Base-by-base conservation (phyloP, 768 basidiomycete genomes). In the Megacollybia marginata region DNA sequence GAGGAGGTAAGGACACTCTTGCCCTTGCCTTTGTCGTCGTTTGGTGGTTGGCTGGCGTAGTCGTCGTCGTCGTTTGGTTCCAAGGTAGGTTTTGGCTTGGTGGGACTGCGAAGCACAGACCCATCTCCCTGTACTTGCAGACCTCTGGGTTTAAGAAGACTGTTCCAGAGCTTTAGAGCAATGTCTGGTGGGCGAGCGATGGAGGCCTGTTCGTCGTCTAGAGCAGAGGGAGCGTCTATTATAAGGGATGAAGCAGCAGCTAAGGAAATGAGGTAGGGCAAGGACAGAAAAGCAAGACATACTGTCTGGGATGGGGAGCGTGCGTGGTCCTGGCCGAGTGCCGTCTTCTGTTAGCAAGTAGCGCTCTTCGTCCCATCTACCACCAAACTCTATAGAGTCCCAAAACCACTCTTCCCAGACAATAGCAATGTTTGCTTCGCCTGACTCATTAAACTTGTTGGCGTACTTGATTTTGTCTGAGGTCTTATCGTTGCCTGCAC, bases 401-500 rank as follows among this genome's bases (percentile, higher is more conserved):
- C 91, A 94, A 50, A 96, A 87, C 94, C 94, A 97, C 54, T 95
- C 92, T 59, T 94, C 92, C 88, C 93, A 95, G 1, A 96, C 80
- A 2, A 94, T 69, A 46, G 78, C 72, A 32, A 92, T 92, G 42
- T 78, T 73, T 5, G 83, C 85, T 62, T 90, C 88, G 33, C 81
- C 78, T 18, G 73, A 70, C 15, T 69, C 62, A 59, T 86, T 87
- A 57, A 88, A 86, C 59, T 84, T 85, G 50, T 81, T 75, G 0
- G 89, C 89, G 57, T 86, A 88, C 5, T 69, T 73, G 74, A 92
- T 84, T 69, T 92, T 92, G 45, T 87, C 80, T 10, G 83, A 67
- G 38, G 18, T 76, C 62, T 84, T 73, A 43, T 74, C 73, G 52
- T 82, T 74, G 40, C 82, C 78, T 2, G 80, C 77, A 59, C 89